Base-by-base conservation (phyloP, 208 protist genomes). In the Trypanosoma melophagium region DNA sequence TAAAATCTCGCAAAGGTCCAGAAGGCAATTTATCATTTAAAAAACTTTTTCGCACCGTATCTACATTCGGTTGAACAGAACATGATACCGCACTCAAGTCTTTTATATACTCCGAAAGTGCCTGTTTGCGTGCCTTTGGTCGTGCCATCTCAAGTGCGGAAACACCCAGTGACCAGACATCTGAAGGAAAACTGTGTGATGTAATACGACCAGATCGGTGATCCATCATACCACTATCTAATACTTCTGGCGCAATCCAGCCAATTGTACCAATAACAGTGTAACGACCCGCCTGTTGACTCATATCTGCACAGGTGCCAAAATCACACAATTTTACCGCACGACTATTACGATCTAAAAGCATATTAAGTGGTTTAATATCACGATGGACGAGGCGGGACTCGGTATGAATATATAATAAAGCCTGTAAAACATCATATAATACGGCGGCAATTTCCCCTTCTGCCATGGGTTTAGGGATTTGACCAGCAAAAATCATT, bases 361-460 rank as follows among this genome's bases (percentile, higher is more conserved):
- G 69, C 40, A 94, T 73, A 67, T 87, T 92, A 19, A 74, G 71
- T 3, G 77, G 67, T 54, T 85, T 89, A 53, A 94, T 79, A 45
- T 88, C 79, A 21, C 81, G 77, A 56, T 91, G 88, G 47, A 81
- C 80, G 16, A 77, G 52, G 12, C 57, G 66, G 25, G 77, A 86
- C 5, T 64, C 70, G 17, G 83, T 59, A 66, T 97, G 91, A 12
- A 96, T 69, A 55, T 92, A 95, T 7, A 72, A 53, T 14, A 97
- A 69, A 24, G 76, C 81, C 19, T 69, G 65, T 16, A 93, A 71
- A 12, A 80, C 73, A 56, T 90, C 81, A 60, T 66, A 80, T 2
- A 64, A 62, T n/a, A 90, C 58, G 8, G 69, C 70, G n/a, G 83
- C 79, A 35, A 92, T 83, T 16, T 88, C 62, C 8, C 47, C 21